phyloP scores from a whole-genome alignment of 495 filamentous ascomycete species.

The Neurospora hispaniola region DNA sequence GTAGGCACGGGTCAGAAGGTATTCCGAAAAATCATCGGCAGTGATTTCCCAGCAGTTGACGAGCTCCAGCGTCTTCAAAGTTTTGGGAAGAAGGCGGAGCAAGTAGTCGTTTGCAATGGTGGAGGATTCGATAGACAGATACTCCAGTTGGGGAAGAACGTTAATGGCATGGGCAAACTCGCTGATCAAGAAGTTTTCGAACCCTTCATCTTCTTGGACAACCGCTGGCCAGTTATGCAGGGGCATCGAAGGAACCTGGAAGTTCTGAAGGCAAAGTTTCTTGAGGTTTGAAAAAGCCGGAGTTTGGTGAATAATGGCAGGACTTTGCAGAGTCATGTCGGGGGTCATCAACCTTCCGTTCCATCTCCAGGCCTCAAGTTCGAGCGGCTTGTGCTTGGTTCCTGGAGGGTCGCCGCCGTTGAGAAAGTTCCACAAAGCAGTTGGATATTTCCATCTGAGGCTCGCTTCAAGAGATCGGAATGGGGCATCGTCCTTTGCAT shows the following conservation, averaged over 20 bases:
- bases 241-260: slow-evolving; percentile 36
- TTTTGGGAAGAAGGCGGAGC: slow-evolving; percentile 50
- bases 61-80: slow-evolving; percentile 53
- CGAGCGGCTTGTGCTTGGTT: slow-evolving; percentile 12
- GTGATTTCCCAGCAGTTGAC: slow-evolving; percentile 63
- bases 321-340: slow-evolving; percentile 32
- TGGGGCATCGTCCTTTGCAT: slow-evolving; percentile 43
- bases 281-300: slow-evolving; percentile 47
- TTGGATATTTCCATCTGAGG: slow-evolving; percentile 54
- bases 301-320: slow-evolving; percentile 44
- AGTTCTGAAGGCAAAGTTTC: slow-evolving; percentile 55
- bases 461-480: slow-evolving; percentile 36
- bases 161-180: slow-evolving; percentile 46
- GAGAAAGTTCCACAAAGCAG: slow-evolving; percentile 47
- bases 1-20: slow-evolving; percentile 51
- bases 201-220: slow-evolving; percentile 5
- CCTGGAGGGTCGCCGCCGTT: slow-evolving; percentile 5
- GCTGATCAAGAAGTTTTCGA: slow-evolving; percentile 21
- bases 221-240: background rate
- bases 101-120: slow-evolving; percentile 50
- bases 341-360: slow-evolving; percentile 52
- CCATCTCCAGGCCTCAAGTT: slow-evolving; percentile 67
- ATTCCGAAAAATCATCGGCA: slow-evolving; percentile 45
- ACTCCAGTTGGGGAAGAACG: slow-evolving; percentile 48
- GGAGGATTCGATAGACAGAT: slow-evolving; percentile 57